Conservation (phyloP, 805 yeast genomes). For the Diddensiella santjacobensis region DNA sequence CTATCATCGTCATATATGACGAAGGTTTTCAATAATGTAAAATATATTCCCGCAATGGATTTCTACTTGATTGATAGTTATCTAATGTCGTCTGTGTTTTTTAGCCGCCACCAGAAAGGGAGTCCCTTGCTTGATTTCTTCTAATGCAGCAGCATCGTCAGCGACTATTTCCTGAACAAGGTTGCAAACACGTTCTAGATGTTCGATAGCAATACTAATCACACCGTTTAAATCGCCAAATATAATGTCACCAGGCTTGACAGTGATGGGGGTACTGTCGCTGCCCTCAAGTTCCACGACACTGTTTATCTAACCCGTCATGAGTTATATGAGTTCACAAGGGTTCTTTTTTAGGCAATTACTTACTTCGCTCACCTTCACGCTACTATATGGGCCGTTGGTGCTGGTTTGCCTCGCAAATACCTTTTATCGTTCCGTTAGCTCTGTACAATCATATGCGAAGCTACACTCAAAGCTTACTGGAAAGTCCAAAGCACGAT, state of each 20-base stretch:
- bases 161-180: conserved; percentile 12
- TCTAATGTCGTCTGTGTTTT: conserved; percentile 14
- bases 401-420: conserved; percentile 45
- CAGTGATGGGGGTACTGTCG: conserved; percentile 24
- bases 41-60: too few relatives aligned
- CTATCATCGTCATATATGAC: too few relatives aligned
- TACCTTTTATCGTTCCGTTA: too few relatives aligned
- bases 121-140: conserved; percentile 9
- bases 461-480: too few relatives aligned
- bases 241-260: conserved; percentile 67
- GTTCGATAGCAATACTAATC: conserved; percentile 46
- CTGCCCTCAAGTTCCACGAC: not conserved
- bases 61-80: too few relatives aligned
- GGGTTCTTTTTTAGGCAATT: conserved; percentile 44
- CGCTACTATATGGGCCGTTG: conserved; percentile 69
- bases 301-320: too few relatives aligned
- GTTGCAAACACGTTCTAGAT: conserved; percentile 29
- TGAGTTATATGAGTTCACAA: too few relatives aligned
- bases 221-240: conserved; percentile 82
- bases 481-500: conserved; percentile 51
- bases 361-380: conserved; percentile 75
- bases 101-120: conserved; percentile 11
- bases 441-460: too few relatives aligned
- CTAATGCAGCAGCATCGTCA: conserved; percentile 11
- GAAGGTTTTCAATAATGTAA: too few relatives aligned